These are phyloP conservation scores for Suillus lakei DNA, from an alignment of 768 basidiomycete genomes.

Conservation along the genomic window DNA sequence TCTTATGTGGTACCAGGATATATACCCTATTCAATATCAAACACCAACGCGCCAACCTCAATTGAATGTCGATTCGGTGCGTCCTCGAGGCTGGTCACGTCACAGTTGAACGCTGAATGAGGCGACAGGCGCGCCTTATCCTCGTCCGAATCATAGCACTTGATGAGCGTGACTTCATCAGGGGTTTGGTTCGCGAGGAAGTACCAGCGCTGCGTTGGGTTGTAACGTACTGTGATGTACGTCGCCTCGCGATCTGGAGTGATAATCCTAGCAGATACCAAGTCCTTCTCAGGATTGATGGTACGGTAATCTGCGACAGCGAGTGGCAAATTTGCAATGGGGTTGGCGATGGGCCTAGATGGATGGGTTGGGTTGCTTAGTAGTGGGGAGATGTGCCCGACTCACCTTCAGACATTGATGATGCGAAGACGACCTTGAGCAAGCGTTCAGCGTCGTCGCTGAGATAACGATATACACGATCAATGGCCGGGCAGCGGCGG, in stretches of 20 bases:
- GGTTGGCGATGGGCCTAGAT: too few species aligned
- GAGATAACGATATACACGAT: slow-evolving; percentile 44
- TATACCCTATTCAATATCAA: slow-evolving; percentile 38
- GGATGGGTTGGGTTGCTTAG: too few species aligned
- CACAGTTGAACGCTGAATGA: slow-evolving; percentile 47
- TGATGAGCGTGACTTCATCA: slow-evolving; percentile 47
- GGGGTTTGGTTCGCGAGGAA: too few species aligned
- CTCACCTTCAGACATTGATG: too few species aligned
- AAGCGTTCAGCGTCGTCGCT: too few species aligned
- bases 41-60: slow-evolving; percentile 49
- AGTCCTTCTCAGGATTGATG: slow-evolving; percentile 40
- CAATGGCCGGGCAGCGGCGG: slow-evolving; percentile 34
- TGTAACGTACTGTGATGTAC: slow-evolving; percentile 41
- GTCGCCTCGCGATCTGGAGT: slow-evolving; percentile 39
- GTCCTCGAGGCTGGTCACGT: slow-evolving; percentile 37
- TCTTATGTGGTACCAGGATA: too few species aligned
- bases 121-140: slow-evolving; percentile 47
- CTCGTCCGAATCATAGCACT: slow-evolving; percentile 49
- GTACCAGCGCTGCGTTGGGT: slow-evolving; percentile 40
- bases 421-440: too few species aligned
- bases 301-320: slow-evolving; percentile 46
- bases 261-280: slow-evolving; percentile 42
- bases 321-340: slow-evolving; percentile 45
- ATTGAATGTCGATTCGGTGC: slow-evolving; percentile 48
- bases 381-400: too few species aligned